phyloP scores from a whole-genome alignment of 2,329 filamentous ascomycete genomes.

The Fusarium falciforme region DNA sequence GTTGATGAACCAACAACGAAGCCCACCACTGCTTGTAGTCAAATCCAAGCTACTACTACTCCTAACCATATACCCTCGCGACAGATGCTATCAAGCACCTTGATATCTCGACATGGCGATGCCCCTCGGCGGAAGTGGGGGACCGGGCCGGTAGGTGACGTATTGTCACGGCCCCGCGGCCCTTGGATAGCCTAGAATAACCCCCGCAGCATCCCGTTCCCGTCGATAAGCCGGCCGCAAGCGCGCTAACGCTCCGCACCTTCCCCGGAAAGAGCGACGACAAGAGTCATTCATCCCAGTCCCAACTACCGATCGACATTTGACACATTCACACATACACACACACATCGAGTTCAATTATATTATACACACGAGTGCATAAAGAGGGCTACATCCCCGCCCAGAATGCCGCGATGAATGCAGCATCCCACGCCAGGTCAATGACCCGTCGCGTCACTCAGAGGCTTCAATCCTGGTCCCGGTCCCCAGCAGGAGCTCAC shows the following conservation, averaged over 20 bases:
- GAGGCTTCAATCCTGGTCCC: slow-evolving; percentile 12
- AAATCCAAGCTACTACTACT: too few species aligned
- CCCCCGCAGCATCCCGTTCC: slow-evolving; percentile 1
- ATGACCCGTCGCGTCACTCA: slow-evolving; percentile 36
- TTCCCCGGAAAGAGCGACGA: slow-evolving; percentile 17
- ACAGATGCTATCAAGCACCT: background rate
- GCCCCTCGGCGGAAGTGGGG: slow-evolving; percentile 14
- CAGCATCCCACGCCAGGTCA: slow-evolving; percentile 30
- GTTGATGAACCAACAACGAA: background rate
- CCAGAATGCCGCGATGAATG: slow-evolving; percentile 41
- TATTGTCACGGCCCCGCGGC: slow-evolving; percentile 10
- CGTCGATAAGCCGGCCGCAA: slow-evolving; percentile 33
- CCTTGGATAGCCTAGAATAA: slow-evolving; percentile 23
- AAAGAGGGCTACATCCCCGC: background rate
- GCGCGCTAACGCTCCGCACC: slow-evolving; percentile 18
- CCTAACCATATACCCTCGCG: background rate
- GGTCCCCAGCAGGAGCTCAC: background rate
- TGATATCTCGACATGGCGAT: background rate
- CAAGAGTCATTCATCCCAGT: slow-evolving; percentile 31
- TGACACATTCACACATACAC: background rate
- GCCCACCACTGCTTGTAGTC: too few species aligned
- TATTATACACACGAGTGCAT: background rate
- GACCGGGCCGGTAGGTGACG: slow-evolving; percentile 31
- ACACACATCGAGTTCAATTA: background rate
- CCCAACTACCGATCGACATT: background rate